phyloP scores from a whole-genome alignment of 352 stramenopile species.

The Phytophthora rubi region DNA sequence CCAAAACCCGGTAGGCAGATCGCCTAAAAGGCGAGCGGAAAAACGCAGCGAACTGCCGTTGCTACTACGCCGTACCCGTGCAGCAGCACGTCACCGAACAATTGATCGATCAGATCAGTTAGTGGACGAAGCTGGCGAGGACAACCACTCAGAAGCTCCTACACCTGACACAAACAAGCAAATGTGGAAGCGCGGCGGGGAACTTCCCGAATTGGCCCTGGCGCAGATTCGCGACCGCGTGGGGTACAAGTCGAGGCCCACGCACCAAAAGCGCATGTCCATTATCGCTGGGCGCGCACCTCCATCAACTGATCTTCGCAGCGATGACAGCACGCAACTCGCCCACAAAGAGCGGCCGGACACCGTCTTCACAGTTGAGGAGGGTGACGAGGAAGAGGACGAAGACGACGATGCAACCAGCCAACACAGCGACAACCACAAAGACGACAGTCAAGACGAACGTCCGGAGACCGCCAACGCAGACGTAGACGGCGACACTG shows the following conservation, averaged over 20 bases:
- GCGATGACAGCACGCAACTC: not conserved
- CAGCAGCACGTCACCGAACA: conserved; percentile 13
- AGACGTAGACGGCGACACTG: conserved; percentile 12
- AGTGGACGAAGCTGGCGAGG: not conserved
- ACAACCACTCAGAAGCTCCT: not conserved
- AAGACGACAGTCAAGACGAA: conserved; percentile 2
- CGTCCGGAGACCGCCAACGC: conserved; percentile 9
- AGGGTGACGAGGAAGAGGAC: conserved; percentile 28
- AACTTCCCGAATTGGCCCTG: conserved; percentile 29
- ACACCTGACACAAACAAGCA: conserved; percentile 32
- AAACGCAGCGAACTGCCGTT: conserved; percentile 22
- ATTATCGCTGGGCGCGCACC: conserved; percentile 29
- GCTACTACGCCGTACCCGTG: conserved; percentile 22
- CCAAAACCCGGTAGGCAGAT: not conserved
- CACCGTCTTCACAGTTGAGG: conserved; percentile 14
- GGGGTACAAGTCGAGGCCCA: conserved; percentile 13
- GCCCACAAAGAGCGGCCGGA: not conserved
- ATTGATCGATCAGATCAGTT: not conserved
- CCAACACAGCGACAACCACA: not conserved
- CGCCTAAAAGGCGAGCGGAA: not conserved
- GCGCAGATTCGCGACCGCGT: conserved; percentile 36
- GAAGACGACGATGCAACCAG: conserved; percentile 1
- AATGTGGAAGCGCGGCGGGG: conserved; percentile 38
- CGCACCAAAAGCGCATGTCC: conserved; percentile 30
- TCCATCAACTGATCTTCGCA: not conserved